Evolutionary conservation across 1,284 basidiomycete species (phyloP).

Genomic region (Rhodotorula sp.): DNA sequence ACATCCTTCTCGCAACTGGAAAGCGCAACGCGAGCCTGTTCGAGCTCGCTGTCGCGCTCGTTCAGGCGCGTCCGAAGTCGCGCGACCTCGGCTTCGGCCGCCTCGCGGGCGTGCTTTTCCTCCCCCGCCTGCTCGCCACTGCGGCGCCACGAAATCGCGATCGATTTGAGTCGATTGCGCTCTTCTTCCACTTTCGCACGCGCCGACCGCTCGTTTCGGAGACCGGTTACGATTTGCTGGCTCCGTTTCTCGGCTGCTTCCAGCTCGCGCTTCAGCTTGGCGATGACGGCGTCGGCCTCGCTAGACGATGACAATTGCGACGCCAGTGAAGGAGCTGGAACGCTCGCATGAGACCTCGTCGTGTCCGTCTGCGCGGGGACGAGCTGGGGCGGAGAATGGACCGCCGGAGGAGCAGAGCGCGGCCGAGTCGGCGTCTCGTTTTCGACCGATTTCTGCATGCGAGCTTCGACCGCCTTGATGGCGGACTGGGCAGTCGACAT

Average conservation of each 20-base stretch:
- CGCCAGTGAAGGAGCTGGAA: too few species aligned
- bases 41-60: neutral
- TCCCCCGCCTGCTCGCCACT: neutral
- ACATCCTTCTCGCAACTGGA: neutral
- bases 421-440: too few species aligned
- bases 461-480: too few species aligned
- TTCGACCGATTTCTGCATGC: too few species aligned
- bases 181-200: neutral
- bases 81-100: neutral
- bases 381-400: too few species aligned
- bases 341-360: too few species aligned
- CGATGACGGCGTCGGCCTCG: too few species aligned
- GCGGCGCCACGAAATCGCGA: neutral
- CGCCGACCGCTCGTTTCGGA: neutral
- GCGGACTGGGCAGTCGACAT: too few species aligned
- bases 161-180: neutral
- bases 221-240: neutral
- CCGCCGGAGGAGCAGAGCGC: too few species aligned
- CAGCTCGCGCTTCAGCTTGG: neutral
- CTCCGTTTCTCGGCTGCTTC: neutral
- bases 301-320: too few species aligned
- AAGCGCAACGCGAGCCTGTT: neutral
- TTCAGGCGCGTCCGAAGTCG: neutral
- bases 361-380: too few species aligned
- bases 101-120: neutral